Base-by-base conservation (phyloP, 2,329 filamentous ascomycete genomes). In the Chalaropsis thielavioides region DNA sequence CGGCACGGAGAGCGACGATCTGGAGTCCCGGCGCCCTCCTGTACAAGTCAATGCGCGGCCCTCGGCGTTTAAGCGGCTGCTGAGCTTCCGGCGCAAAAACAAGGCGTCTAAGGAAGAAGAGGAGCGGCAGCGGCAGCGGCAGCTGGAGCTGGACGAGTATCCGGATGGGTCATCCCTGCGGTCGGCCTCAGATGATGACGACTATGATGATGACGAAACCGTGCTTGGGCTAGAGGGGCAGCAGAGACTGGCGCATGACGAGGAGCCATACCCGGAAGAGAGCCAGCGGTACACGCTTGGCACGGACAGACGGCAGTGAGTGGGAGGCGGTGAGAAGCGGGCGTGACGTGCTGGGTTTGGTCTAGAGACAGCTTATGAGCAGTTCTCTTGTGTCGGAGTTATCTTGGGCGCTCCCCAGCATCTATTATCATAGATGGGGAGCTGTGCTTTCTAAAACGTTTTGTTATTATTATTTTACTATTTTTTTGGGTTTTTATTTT, bases 401-500 rank as follows among this genome's bases (percentile, higher is more conserved):
- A 27, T 54, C 2, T 27, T 54, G 43, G 15, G 6, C 7, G 17
- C 41, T 56, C 4, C 17, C 22, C 31, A 7, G 17, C 15, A 17
- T 41, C 24, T 22, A 40, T 63, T 51, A 22, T 51, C 38, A 22
- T 61, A 61, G 61, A 49, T 51, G 22, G n/a, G 15, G 35, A 13
- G 8, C 44, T 62, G 38, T 35, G 31, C 24, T 40, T 22, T 40
- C 24, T 15, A 51, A 49, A 61, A 61, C 27, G 24, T 31, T 17
- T 44, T 61, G 11, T 19, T 41, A 41, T 24, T 43, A n/a, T 61
- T 31, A 58, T 58, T 43, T 61, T 62, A 73, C 76, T 64, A 17
- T 8, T 24, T 60, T 6, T 56, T 56, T 56, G 31, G 31, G 31
- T 19, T n/a, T 35, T 58, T 38, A 13, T 15, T 56, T 10, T 6